A percentile compares a stretch with the other conserved stretches of the same genome.
Evolutionary conservation across 2,329 filamentous ascomycete species (phyloP).

Genomic region (Thermoascus crustaceus): DNA sequence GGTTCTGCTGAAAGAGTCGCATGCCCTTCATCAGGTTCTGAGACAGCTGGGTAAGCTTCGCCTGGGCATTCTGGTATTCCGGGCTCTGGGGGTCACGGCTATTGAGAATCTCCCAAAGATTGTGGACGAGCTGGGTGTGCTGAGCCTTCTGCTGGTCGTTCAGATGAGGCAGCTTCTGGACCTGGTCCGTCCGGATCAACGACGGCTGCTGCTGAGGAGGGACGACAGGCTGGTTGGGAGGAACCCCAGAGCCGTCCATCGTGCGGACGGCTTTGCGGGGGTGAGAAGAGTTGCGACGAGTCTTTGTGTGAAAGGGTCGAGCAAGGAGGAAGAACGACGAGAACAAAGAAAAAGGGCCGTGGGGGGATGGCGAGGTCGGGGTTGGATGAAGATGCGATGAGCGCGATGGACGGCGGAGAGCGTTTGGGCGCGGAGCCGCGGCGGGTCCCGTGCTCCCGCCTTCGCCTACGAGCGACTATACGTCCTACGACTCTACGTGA

Average conservation of each 20-base stretch:
- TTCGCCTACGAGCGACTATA: no score
- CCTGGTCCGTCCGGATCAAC: slow-evolving; percentile 46
- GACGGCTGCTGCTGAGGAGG: slow-evolving; percentile 34
- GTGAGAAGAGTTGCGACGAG: background rate
- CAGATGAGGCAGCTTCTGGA: slow-evolving; percentile 46
- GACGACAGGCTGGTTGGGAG: slow-evolving; percentile 22
- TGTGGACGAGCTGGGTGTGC: slow-evolving; percentile 46
- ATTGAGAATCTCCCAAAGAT: slow-evolving; percentile 47
- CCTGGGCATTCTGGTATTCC: slow-evolving; percentile 43
- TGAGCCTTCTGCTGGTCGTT: slow-evolving; percentile 48
- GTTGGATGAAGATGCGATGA: no score
- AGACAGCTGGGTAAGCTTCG: slow-evolving; percentile 45
- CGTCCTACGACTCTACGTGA: no score
- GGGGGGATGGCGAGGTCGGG: no score
- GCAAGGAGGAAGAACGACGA: background rate
- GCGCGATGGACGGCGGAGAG: no score
- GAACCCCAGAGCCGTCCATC: slow-evolving; percentile 28
- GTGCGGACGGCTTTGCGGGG: slow-evolving; percentile 4
- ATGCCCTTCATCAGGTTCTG: slow-evolving; percentile 45
- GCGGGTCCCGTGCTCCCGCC: no score
- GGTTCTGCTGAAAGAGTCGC: slow-evolving; percentile 38
- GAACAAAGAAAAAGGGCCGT: background rate
- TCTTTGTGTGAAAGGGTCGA: background rate
- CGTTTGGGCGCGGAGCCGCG: no score
- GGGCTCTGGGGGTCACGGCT: slow-evolving; percentile 40